Evolutionary conservation across 768 basidiomycete genomes (phyloP).

Genomic region (Tylopilus subfusipes): DNA sequence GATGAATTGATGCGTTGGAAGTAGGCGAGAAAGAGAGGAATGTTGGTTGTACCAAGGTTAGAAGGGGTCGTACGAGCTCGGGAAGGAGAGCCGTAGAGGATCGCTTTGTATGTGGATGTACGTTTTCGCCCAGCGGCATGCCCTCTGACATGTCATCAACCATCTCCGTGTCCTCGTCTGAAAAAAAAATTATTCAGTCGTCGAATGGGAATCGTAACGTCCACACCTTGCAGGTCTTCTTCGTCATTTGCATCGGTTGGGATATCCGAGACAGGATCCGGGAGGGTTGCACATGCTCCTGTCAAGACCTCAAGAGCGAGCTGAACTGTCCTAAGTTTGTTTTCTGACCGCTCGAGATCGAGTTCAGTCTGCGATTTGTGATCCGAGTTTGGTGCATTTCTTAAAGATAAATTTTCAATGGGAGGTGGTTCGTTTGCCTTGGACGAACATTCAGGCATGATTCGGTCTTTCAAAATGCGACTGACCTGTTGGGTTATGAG

Average conservation of each 20-base stretch:
- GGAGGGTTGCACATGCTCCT: slow-evolving; percentile 81
- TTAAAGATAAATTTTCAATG: slow-evolving; percentile 56
- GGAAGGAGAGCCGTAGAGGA: slow-evolving; percentile 40
- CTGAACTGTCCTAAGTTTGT: slow-evolving; percentile 66
- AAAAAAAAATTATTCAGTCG: slow-evolving; percentile 35
- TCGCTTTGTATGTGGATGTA: slow-evolving; percentile 26
- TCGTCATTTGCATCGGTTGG: slow-evolving; percentile 30
- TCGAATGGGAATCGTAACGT: slow-evolving; percentile 4
- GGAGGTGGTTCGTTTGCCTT: slow-evolving; percentile 47
- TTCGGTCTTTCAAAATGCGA: background rate
- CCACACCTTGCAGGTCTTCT: slow-evolving; percentile 37
- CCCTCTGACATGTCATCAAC: slow-evolving; percentile 27
- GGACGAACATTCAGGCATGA: background rate
- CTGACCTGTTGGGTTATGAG: slow-evolving; percentile 52
- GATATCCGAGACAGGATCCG: slow-evolving; percentile 58
- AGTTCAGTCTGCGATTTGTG: slow-evolving; percentile 66
- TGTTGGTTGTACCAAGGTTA: slow-evolving; percentile 71
- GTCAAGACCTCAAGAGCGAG: slow-evolving; percentile 88
- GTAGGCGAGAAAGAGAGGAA: slow-evolving; percentile 78
- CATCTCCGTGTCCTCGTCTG: slow-evolving; percentile 43
- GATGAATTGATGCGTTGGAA: slow-evolving; percentile 66
- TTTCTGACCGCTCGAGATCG: slow-evolving; percentile 72
- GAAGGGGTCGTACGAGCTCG: slow-evolving; percentile 62
- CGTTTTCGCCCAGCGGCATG: slow-evolving; percentile 23
- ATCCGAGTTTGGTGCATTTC: slow-evolving; percentile 70